Base-by-base conservation (phyloP, 805 yeast species). In the Teunomyces tritomae region DNA sequence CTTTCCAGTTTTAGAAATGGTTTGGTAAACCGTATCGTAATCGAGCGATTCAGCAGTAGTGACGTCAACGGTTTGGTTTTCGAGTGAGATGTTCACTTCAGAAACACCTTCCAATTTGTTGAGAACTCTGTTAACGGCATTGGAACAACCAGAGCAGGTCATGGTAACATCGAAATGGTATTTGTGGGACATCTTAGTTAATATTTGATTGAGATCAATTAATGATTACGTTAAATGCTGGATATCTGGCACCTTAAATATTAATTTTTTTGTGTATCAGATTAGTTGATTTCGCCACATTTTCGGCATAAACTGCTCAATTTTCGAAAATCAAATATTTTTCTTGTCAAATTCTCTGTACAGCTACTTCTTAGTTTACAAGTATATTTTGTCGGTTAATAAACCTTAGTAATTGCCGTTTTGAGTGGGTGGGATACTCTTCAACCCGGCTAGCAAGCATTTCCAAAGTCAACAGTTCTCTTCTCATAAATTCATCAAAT, bases 1-100 rank as follows among this genome's bases (percentile, higher is more conserved):
- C 74, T 92, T 92, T 32, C 98, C 98, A 1, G 98, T 90, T 75
- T 92, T 92, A 52, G 84, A 73, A 54, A 92, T 92, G 48, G 89
- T 83, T 46, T 77, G 83, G 47, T 84, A 74, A n/a, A 94, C 91
- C 2, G 85, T 79, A 44, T 91, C 95, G 62, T 87, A 89, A 45
- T 80, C 77, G 30, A 87, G 64, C 8, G 67, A 56, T 29, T 71
- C 70, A 11, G 67, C 69, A 8, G 94, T 79, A 48, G 75, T 74
- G 37, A 92, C 96, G 59, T 83, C 85, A 8, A 92, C 99, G 1
- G 84, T 72, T 72, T 92, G 97, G 27, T 81, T 70, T 44, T 86
- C 91, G 42, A 94, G 76, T 2, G 95, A 85, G 48, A 91, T 83
- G 49, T 86, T 85, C 17, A 84, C 74, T 37, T 80, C 73, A 43